phyloP scores from a whole-genome alignment of 805 yeast genomes.

The Debaryomyces maramus region DNA sequence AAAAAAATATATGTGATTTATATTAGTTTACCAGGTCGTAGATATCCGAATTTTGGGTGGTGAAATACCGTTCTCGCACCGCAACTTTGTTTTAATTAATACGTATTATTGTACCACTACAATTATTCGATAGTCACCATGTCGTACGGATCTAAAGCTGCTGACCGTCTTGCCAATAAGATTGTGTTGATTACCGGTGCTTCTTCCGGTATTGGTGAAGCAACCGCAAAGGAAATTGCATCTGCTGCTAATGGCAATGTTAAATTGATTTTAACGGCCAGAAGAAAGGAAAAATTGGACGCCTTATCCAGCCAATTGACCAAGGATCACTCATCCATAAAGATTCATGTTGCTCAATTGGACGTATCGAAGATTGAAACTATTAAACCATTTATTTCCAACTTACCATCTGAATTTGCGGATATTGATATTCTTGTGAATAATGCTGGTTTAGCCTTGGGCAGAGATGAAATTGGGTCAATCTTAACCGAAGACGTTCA shows the following conservation, averaged over 20 bases:
- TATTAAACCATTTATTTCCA: conserved; percentile 48
- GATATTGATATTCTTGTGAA: conserved; percentile 68
- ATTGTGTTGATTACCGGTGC: conserved; percentile 92
- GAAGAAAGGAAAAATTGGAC: conserved; percentile 65
- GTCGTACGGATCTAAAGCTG: conserved; percentile 74
- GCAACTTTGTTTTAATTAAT: background rate
- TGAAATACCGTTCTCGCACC: too few relatives aligned
- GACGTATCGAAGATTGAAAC: conserved; percentile 44
- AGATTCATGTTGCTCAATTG: conserved; percentile 58
- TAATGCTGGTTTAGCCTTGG: conserved; percentile 81
- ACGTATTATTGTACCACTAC: background rate
- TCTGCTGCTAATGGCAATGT: conserved; percentile 69
- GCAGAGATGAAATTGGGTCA: conserved; percentile 72
- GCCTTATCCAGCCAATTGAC: conserved; percentile 49
- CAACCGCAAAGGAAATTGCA: conserved; percentile 87
- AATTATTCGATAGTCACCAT: conserved; percentile 22
- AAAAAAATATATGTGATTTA: conserved; percentile 11
- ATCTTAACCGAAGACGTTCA: conserved; percentile 63
- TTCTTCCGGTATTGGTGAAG: conserved; percentile 91
- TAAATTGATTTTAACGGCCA: conserved; percentile 73
- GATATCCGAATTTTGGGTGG: too few relatives aligned
- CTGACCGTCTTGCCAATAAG: conserved; percentile 77
- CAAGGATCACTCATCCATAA: conserved; percentile 47
- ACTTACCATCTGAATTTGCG: conserved; percentile 58
- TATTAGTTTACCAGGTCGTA: background rate